Base-by-base conservation (phyloP, 139 green algal species). In the Tetraselmis striata region DNA sequence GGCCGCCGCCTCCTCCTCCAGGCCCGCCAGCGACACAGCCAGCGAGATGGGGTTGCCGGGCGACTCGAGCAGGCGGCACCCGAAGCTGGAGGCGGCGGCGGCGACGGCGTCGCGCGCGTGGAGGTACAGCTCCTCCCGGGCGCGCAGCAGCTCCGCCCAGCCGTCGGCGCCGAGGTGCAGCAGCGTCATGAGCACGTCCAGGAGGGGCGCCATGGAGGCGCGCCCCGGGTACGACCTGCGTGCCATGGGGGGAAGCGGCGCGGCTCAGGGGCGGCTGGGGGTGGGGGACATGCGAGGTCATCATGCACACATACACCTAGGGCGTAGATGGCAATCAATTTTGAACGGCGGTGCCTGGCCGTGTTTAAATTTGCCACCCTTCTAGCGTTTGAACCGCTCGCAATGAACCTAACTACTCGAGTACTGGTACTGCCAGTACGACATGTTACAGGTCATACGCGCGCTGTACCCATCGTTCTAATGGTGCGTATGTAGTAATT, bases 171-270 rank as follows among this genome's bases (percentile, higher is more conserved):
- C 96, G 89, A 92, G 93, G 78, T 96, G 93, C 80, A 99, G 90
- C 82, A 99, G 87, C 1, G 96, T 99, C 76, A 97, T 97, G 77
- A 98, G 80, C 59, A 99, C 75, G 81, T 99, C 96, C 31, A 99
- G 80, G 31, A 94, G 83, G 0, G 93, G 84, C 0, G 89, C 80
- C 28, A 94, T 88, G 45, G 89, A 92, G 0, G 96, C 96, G 0
- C 96, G 87, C 0, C 96, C 95, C 1, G 95, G 93, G 85, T 98
- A 98, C 1, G 25, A 11, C 75, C 77, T n/a, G n/a, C n/a, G n/a
- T n/a, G n/a, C n/a, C n/a, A n/a, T n/a, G n/a, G n/a, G n/a, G n/a
- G n/a, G n/a, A n/a, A n/a, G n/a, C n/a, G n/a, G n/a, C n/a, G n/a
- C n/a, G n/a, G n/a, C n/a, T n/a, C n/a, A n/a, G n/a, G n/a, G n/a